phyloP scores from a whole-genome alignment of 2,329 filamentous ascomycete genomes.

The Colletotrichum scovillei region DNA sequence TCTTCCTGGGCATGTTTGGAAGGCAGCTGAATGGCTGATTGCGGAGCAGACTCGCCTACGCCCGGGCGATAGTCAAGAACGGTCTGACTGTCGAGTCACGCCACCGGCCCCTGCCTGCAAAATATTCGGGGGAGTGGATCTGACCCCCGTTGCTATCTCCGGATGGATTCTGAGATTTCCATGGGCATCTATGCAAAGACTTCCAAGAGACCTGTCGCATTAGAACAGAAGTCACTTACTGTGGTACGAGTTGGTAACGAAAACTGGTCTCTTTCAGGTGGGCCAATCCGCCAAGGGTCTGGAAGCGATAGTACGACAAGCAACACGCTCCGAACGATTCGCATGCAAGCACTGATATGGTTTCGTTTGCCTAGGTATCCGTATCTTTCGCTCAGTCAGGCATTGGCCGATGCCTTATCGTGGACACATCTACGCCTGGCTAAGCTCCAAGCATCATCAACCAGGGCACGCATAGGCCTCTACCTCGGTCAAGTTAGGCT shows the following conservation, averaged over 20 bases:
- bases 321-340: background rate
- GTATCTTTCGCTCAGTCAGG: background rate
- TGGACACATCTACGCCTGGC: background rate
- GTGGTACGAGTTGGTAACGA: background rate
- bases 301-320: background rate
- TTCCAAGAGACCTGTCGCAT: background rate
- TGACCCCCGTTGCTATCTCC: conserved; percentile 16
- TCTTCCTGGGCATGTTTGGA: background rate
- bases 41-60: conserved; percentile 11
- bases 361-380: background rate
- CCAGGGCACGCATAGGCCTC: background rate
- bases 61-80: conserved; percentile 12
- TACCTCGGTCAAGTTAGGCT: background rate
- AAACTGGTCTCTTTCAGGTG: background rate
- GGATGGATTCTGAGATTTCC: conserved; percentile 18
- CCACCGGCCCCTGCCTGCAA: conserved; percentile 26
- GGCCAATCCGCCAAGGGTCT: background rate
- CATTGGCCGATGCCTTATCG: background rate
- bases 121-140: conserved; percentile 2
- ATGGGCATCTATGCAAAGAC: conserved; percentile 16
- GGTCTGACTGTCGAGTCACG: conserved; percentile 18
- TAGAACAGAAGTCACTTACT: background rate
- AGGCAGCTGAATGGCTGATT: conserved; percentile 15
- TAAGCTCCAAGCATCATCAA: background rate
- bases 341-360: conserved; percentile 6